Evolutionary conservation across 2,329 filamentous ascomycete genomes (phyloP).

Genomic region (Talaromyces sp.): DNA sequence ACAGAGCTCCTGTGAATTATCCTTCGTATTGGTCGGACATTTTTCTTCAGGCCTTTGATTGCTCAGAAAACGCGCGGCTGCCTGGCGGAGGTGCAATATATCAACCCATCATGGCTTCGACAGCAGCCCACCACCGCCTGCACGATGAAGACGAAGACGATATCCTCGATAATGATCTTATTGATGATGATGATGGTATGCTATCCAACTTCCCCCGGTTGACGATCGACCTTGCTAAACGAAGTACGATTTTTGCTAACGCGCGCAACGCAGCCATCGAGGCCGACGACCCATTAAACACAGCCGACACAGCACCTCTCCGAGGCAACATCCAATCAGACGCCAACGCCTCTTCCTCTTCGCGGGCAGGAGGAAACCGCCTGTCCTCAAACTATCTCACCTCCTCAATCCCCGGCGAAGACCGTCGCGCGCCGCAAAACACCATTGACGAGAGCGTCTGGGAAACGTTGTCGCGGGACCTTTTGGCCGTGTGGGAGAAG

Average conservation of each 20-base stretch:
- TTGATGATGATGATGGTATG: conserved; percentile 73
- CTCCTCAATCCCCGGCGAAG: conserved; percentile 84
- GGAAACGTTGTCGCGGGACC: conserved; percentile 90
- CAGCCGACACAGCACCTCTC: conserved; percentile 70
- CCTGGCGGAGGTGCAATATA: not conserved
- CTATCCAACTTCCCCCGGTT: not conserved
- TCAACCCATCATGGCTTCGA: conserved; percentile 9
- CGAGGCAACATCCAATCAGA: conserved; percentile 75
- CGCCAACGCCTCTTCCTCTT: conserved; percentile 12
- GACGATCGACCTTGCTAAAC: not conserved
- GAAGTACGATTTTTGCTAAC: not conserved
- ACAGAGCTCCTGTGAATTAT: not conserved
- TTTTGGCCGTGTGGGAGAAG: conserved; percentile 94
- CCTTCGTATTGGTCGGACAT: not conserved
- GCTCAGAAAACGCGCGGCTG: not conserved
- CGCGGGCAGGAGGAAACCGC: conserved; percentile 31
- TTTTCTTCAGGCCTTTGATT: not conserved
- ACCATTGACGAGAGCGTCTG: conserved; percentile 97
- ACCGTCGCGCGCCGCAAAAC: conserved; percentile 80
- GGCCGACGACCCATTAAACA: conserved; percentile 77
- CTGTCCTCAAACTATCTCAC: conserved; percentile 79
- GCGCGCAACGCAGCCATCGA: conserved; percentile 62
- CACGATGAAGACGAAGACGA: conserved; percentile 58
- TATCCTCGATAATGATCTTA: conserved; percentile 64
- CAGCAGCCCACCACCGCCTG: conserved; percentile 22